Evolutionary conservation across 225 moss, liverwort and hornwort genomes (phyloP).

Genomic region (Straminergon stramineum): DNA sequence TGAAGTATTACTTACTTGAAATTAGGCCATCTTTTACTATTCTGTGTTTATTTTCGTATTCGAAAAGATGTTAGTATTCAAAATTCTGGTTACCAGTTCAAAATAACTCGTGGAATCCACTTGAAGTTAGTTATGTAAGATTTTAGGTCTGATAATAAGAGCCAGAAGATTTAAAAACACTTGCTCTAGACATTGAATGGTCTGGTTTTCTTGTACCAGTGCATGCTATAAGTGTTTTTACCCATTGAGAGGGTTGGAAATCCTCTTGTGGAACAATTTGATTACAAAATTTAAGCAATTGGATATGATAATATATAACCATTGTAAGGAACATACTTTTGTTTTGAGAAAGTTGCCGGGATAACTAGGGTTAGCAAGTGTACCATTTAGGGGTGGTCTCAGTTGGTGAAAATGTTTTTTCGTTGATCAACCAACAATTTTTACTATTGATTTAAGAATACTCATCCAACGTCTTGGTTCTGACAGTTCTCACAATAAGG

Average conservation of each 20-base stretch:
- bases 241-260: background rate
- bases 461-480: background rate
- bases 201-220: background rate
- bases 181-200: background rate
- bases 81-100: background rate
- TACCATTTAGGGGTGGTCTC: background rate
- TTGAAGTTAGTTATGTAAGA: background rate
- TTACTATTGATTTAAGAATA: background rate
- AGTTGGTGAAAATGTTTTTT: background rate
- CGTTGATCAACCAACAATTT: too few relatives aligned
- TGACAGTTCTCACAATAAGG: background rate
- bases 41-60: conserved; percentile 10
- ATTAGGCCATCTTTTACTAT: background rate
- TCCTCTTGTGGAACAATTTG: background rate
- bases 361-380: background rate
- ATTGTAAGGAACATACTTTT: background rate
- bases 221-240: background rate
- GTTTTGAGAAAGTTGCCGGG: background rate
- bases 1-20: background rate
- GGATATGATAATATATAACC: background rate
- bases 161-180: background rate
- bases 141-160: background rate
- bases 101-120: background rate
- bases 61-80: background rate
- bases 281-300: background rate